These are phyloP conservation scores for Strigomonas oncopelti DNA, from an alignment of 208 protist species.

Conservation along the genomic window DNA sequence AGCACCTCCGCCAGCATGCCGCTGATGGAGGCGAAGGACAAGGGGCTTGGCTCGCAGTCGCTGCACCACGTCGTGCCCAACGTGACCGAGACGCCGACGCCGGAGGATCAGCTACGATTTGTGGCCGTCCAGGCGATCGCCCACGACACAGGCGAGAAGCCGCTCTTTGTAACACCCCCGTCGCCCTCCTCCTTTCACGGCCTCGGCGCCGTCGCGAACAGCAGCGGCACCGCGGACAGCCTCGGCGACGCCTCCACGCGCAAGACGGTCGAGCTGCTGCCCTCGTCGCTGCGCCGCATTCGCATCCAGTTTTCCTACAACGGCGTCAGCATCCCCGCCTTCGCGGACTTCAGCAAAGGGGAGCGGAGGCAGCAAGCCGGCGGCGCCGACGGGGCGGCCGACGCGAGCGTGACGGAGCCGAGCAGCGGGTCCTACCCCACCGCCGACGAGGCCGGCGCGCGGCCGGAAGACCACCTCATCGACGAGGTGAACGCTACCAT, in stretches of 20 bases:
- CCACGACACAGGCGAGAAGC: not conserved
- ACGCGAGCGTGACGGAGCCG: not conserved
- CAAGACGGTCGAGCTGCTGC: conserved; percentile 31
- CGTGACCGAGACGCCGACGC: not conserved
- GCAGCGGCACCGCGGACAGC: not conserved
- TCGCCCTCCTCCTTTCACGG: no score
- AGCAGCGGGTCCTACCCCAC: conserved; percentile 5
- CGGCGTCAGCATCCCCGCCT: conserved; percentile 31
- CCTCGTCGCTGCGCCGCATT: conserved; percentile 51
- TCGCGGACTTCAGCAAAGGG: not conserved
- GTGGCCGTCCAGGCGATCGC: not conserved
- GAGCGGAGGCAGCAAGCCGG: not conserved
- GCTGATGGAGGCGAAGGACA: not conserved
- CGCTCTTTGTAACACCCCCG: not conserved
- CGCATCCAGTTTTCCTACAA: conserved; percentile 66
- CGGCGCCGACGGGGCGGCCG: not conserved
- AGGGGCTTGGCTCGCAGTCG: not conserved
- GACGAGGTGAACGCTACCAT: conserved; percentile 42
- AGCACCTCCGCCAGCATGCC: not conserved
- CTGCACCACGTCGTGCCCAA: not conserved
- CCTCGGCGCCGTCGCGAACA: not conserved
- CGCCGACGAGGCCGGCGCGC: not conserved
- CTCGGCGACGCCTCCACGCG: conserved; percentile 3
- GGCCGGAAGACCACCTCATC: conserved; percentile 24
- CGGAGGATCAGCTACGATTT: no score